Evolutionary conservation across 805 yeast genomes (phyloP).

Genomic region (Hyphopichia homilentoma): DNA sequence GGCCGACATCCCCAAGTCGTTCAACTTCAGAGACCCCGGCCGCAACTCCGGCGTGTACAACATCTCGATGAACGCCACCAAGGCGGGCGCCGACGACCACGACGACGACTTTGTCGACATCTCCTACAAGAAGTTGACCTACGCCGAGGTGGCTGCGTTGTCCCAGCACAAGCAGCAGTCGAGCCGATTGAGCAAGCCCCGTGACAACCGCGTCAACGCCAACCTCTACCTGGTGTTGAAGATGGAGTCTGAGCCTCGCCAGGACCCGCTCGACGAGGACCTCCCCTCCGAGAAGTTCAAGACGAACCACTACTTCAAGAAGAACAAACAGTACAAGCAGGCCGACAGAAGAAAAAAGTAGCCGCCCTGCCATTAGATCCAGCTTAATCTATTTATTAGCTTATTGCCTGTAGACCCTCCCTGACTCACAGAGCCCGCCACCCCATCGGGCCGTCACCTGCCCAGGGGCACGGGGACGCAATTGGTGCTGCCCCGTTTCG

Average conservation of each 20-base stretch:
- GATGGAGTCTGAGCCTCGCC: no score
- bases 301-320: conserved; percentile 13
- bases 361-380: neutral
- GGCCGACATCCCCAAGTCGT: conserved; percentile 1
- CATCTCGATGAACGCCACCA: conserved; percentile 30
- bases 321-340: conserved; percentile 12
- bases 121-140: conserved; percentile 31
- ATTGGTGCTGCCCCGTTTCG: no score
- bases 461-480: no score
- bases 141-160: conserved; percentile 42
- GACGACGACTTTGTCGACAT: conserved; percentile 35
- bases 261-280: neutral
- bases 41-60: conserved; percentile 18
- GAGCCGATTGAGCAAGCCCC: conserved; percentile 6
- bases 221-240: conserved; percentile 14
- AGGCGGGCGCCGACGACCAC: no score
- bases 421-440: no score
- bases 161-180: conserved; percentile 20
- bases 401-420: no score
- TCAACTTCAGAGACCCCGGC: conserved; percentile 1
- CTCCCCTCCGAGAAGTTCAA: conserved; percentile 10
- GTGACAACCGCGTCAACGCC: conserved; percentile 4
- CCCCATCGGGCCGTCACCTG: no score
- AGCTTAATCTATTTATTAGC: no score
- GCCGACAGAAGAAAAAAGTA: conserved; percentile 1